These are phyloP conservation scores for Backusella liffmaniae DNA, from an alignment of 192 early-diverging fungal species.

Conservation along the genomic window DNA sequence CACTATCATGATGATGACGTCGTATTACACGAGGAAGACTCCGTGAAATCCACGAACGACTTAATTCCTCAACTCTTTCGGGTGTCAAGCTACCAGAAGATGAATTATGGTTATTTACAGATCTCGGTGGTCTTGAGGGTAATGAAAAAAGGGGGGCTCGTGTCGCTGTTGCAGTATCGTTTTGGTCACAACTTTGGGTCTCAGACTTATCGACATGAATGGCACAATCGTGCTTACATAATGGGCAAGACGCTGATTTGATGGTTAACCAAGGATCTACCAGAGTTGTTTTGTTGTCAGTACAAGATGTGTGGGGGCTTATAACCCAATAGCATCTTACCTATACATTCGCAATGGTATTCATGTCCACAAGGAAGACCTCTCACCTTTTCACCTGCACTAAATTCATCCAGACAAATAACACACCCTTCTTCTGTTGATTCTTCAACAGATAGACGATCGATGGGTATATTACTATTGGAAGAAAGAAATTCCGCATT, in stretches of 20 bases:
- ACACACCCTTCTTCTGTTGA: constrained; percentile 41
- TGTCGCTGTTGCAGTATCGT: background rate
- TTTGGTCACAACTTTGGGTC: background rate
- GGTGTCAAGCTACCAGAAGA: constrained; percentile 28
- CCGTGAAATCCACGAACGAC: constrained; percentile 32
- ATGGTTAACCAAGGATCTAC: constrained; percentile 58
- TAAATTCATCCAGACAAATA: constrained; percentile 58
- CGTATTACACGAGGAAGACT: constrained; percentile 36
- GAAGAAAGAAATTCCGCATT: constrained; percentile 29
- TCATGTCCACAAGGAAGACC: constrained; percentile 55
- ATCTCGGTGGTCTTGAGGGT: background rate
- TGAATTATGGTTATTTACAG: background rate
- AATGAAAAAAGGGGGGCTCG: background rate
- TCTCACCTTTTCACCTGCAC: constrained; percentile 49
- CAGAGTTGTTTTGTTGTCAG: background rate
- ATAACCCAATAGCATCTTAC: constrained; percentile 18
- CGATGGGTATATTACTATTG: background rate
- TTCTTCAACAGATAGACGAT: background rate
- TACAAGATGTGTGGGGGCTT: background rate
- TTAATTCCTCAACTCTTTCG: constrained; percentile 31
- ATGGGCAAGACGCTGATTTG: constrained; percentile 50
- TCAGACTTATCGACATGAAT: constrained; percentile 11
- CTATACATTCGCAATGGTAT: constrained; percentile 61
- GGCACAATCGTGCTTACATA: constrained; percentile 54
- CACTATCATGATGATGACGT: constrained; percentile 21